Conservation (phyloP, 768 basidiomycete genomes). For the Amanita jacksonii region DNA sequence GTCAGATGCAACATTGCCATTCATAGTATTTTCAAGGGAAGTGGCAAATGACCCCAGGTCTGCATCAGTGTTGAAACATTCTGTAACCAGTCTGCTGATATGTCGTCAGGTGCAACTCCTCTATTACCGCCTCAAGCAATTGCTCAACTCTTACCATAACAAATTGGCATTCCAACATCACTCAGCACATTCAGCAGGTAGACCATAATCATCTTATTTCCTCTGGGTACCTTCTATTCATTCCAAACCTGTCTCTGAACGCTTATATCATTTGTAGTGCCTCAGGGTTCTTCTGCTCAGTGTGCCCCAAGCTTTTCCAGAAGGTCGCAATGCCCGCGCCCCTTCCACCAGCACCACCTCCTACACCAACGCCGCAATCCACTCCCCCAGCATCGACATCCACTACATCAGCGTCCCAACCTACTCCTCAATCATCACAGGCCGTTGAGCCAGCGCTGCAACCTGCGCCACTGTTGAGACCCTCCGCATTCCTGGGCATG, state of each 20-base stretch:
- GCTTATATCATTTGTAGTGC: no score
- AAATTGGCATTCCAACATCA: slow-evolving; percentile 40
- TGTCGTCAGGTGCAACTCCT: slow-evolving; percentile 44
- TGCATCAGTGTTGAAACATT: background rate
- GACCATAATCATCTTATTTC: slow-evolving; percentile 61
- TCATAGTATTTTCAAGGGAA: slow-evolving; percentile 47
- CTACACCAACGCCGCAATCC: no score
- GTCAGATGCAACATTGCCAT: no score
- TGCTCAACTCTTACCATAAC: slow-evolving; percentile 50
- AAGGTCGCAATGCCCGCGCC: slow-evolving; percentile 20
- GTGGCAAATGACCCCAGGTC: slow-evolving; percentile 60
- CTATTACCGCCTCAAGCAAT: slow-evolving; percentile 26
- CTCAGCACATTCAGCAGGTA: slow-evolving; percentile 31
- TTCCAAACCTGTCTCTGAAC: no score
- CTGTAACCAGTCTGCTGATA: slow-evolving; percentile 6
- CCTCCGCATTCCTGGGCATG: no score
- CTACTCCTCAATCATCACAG: no score
- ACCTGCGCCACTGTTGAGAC: no score
- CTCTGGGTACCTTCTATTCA: slow-evolving; percentile 53
- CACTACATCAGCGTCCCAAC: no score
- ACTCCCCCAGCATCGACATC: no score
- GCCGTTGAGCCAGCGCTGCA: no score
- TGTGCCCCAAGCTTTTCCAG: slow-evolving; percentile 49
- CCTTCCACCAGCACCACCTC: slow-evolving; percentile 28
- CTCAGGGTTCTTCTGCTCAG: slow-evolving; percentile 50